phyloP scores from a whole-genome alignment of 176 grass and related monocot species.

The Eremochloa ophiuroides region DNA sequence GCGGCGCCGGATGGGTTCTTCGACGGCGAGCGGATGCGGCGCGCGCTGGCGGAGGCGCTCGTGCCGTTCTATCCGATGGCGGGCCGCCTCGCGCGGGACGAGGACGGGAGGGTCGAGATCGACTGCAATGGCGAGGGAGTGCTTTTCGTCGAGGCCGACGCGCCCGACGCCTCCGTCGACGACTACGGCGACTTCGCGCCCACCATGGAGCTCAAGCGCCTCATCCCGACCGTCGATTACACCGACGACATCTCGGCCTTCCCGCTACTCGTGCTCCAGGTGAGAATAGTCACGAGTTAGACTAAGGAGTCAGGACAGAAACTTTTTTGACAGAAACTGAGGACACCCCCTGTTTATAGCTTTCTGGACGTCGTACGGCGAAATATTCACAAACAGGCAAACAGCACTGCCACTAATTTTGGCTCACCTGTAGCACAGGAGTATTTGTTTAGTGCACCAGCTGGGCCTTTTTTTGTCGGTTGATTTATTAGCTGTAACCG shows the following conservation, averaged over 20 bases:
- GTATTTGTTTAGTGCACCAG: background rate
- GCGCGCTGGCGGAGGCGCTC: slow-evolving; percentile 55
- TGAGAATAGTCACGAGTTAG: too few species aligned
- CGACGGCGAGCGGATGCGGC: slow-evolving; percentile 44
- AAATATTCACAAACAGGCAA: background rate
- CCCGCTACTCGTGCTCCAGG: slow-evolving; percentile 83
- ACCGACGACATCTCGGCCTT: slow-evolving; percentile 74
- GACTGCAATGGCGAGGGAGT: slow-evolving; percentile 72
- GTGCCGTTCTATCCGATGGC: slow-evolving; percentile 89
- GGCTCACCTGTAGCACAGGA: background rate
- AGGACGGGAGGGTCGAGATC: slow-evolving; percentile 83
- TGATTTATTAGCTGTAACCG: background rate
- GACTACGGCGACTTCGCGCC: slow-evolving; percentile 89
- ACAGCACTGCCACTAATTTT: background rate
- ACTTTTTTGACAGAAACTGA: background rate
- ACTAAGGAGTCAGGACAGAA: too few species aligned
- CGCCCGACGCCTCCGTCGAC: slow-evolving; percentile 34
- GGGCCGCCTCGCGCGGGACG: slow-evolving; percentile 62
- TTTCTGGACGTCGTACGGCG: background rate
- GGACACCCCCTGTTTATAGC: background rate
- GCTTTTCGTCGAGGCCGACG: slow-evolving; percentile 81
- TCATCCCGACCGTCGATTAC: slow-evolving; percentile 76
- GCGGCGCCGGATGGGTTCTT: slow-evolving; percentile 39
- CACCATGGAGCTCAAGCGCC: slow-evolving; percentile 74
- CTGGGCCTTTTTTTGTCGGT: slow-evolving; percentile 13